Conservation (phyloP, 2,329 filamentous ascomycete genomes). For the Clonostachys byssicola region DNA sequence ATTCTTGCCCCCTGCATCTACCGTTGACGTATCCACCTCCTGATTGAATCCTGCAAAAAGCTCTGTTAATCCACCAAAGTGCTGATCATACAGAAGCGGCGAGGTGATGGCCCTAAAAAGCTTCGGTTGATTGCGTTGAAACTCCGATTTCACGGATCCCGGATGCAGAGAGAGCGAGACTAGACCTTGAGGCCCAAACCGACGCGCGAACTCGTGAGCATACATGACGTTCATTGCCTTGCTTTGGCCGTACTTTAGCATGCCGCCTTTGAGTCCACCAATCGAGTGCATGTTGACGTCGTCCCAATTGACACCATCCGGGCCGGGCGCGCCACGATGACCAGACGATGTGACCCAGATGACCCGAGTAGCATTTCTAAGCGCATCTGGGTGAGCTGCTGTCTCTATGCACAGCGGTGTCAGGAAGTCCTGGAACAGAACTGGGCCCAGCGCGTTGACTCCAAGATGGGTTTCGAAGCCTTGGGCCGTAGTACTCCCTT, state of each 20-base stretch:
- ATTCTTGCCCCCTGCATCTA: no score
- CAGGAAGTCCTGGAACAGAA: constrained; percentile 3
- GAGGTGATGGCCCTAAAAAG: no score
- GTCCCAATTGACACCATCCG: no score
- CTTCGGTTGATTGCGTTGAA: no score
- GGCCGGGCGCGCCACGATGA: not conserved
- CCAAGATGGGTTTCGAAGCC: constrained; percentile 4
- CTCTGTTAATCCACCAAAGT: no score
- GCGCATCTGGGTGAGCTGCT: constrained; percentile 7
- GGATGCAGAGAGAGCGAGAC: constrained; percentile 24
- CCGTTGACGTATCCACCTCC: no score
- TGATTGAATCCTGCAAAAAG: no score
- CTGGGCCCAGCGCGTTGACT: constrained; percentile 2
- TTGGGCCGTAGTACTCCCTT: constrained; percentile 1
- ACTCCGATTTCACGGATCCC: constrained; percentile 20
- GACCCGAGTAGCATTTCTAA: constrained; percentile 10
- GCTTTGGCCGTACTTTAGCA: constrained; percentile 20
- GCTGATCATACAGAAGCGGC: no score
- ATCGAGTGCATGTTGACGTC: no score
- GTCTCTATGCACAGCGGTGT: constrained; percentile 1
- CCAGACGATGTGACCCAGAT: constrained; percentile 10
- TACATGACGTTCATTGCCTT: constrained; percentile 28
- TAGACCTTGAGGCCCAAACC: constrained; percentile 12
- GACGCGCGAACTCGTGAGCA: constrained; percentile 19
- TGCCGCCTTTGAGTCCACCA: no score